phyloP scores from a whole-genome alignment of 768 basidiomycete species.

The Mycena kentingensis region DNA sequence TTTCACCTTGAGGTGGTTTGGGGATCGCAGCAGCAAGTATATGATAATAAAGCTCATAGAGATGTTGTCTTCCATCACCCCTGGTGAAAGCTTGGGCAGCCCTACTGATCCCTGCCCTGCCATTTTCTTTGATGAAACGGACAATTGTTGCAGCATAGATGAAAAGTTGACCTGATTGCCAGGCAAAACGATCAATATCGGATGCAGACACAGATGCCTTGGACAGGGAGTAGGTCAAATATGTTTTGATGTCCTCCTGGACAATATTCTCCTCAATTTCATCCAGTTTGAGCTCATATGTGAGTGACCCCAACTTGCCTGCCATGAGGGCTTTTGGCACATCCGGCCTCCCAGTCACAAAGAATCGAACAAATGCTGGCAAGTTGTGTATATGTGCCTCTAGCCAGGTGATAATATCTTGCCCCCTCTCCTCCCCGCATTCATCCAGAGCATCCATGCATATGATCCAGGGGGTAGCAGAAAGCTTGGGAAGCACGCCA shows the following conservation, averaged over 20 bases:
- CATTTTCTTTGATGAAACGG: not conserved
- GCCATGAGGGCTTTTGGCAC: not conserved
- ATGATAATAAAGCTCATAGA: not conserved
- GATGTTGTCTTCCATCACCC: not conserved
- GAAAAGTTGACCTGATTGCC: not conserved
- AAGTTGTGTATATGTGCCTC: not conserved
- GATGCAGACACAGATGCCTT: too few relatives aligned
- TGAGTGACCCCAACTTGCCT: not conserved
- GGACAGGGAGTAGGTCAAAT: not conserved
- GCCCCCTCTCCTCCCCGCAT: constrained; percentile 5
- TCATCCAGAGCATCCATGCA: constrained; percentile 7
- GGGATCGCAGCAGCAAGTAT: not conserved
- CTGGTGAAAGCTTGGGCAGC: not conserved
- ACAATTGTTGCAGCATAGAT: not conserved
- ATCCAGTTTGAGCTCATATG: not conserved
- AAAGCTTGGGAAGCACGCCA: not conserved
- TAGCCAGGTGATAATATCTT: constrained; percentile 6
- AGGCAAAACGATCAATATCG: not conserved
- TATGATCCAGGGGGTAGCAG: not conserved
- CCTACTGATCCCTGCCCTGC: not conserved
- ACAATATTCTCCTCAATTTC: not conserved
- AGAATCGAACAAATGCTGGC: not conserved
- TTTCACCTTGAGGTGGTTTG: not conserved
- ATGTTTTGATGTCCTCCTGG: not conserved
- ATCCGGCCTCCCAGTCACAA: constrained; percentile 9